A percentile compares a stretch with the other conserved stretches of the same genome.
These are phyloP conservation scores for Jatropha curcas DNA, from an alignment of 345 rosid species.

Conservation along the genomic window DNA sequence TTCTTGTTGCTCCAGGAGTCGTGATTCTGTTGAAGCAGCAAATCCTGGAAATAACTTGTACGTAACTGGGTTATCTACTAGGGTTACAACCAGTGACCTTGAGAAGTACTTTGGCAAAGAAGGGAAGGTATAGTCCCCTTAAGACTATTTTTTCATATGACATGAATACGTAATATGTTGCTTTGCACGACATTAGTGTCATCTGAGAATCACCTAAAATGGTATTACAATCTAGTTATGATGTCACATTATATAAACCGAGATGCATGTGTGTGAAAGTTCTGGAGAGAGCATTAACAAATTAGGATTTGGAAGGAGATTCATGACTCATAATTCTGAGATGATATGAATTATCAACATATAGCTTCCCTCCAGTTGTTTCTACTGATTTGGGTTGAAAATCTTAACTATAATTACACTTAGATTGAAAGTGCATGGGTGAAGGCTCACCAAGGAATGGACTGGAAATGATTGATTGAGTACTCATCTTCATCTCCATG, in stretches of 20 bases:
- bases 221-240: neutral
- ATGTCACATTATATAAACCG: too few relatives aligned
- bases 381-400: neutral
- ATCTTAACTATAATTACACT: neutral
- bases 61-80: conserved; percentile 63
- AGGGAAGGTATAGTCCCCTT: conserved; percentile 51
- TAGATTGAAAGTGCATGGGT: neutral
- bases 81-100: conserved; percentile 46
- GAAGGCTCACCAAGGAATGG: neutral
- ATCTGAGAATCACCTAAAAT: neutral
- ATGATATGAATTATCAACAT: neutral
- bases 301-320: neutral
- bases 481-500: neutral
- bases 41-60: conserved; percentile 71
- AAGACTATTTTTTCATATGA: neutral
- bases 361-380: neutral
- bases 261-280: neutral
- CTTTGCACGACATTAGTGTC: neutral
- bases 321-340: neutral
- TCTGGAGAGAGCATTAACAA: neutral
- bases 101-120: conserved; percentile 56
- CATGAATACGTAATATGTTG: neutral
- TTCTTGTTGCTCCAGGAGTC: conserved; percentile 44
- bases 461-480: neutral
- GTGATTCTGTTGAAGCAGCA: conserved; percentile 35